These are phyloP conservation scores for Tephrocybe sp. DNA, from an alignment of 768 basidiomycete genomes.

Conservation along the genomic window DNA sequence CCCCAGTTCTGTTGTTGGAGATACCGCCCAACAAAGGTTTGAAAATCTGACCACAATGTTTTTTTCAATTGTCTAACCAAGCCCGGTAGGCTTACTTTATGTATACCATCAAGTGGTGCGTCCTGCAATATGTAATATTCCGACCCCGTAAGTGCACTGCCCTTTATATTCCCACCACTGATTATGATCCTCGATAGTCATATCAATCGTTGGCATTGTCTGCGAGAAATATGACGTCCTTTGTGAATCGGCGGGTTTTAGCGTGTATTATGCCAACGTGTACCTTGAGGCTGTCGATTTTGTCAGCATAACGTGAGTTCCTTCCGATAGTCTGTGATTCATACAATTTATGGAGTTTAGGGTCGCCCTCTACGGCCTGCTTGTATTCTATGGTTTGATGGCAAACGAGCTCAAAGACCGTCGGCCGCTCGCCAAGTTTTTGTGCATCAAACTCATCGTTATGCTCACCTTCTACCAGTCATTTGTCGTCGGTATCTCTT, in stretches of 20 bases:
- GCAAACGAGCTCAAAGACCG: slow-evolving; percentile 76
- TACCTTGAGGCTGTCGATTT: slow-evolving; percentile 78
- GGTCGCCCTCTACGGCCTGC: slow-evolving; percentile 82
- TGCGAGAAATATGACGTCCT: slow-evolving; percentile 69
- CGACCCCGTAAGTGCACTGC: slow-evolving; percentile 41
- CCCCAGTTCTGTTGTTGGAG: slow-evolving; percentile 77
- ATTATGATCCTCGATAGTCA: slow-evolving; percentile 29
- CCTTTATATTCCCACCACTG: background rate
- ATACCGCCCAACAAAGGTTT: slow-evolving; percentile 78
- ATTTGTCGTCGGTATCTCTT: slow-evolving; percentile 52
- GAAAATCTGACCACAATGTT: background rate
- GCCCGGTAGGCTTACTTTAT: slow-evolving; percentile 75
- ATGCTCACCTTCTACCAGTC: slow-evolving; percentile 90
- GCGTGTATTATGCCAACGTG: slow-evolving; percentile 59
- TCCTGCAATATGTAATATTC: slow-evolving; percentile 86
- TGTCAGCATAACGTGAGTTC: slow-evolving; percentile 70
- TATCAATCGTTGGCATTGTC: slow-evolving; percentile 78
- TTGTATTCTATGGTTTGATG: slow-evolving; percentile 82
- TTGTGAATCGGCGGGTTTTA: slow-evolving; percentile 64
- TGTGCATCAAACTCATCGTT: slow-evolving; percentile 84
- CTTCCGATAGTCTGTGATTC: background rate
- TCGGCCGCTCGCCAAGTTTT: slow-evolving; percentile 81
- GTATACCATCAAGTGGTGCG: slow-evolving; percentile 87
- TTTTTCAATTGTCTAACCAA: slow-evolving; percentile 1
- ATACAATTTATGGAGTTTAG: slow-evolving; percentile 34